Base-by-base conservation (phyloP, 257 asterid species). In the Parsonsia alboflavescens region DNA sequence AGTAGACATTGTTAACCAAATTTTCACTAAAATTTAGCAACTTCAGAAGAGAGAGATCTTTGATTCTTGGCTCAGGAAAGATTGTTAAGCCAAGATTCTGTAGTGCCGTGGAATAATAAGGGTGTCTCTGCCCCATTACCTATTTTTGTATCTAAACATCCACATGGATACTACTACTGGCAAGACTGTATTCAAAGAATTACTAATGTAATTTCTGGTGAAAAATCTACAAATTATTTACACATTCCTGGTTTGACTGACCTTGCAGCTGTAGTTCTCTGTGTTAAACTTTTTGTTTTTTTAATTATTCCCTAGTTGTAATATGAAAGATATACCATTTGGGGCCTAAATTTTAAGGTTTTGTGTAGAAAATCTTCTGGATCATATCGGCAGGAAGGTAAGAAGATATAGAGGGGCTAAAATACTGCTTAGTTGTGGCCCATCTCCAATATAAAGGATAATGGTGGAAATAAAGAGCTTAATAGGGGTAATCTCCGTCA, bases 401-500 rank as follows among this genome's bases (percentile, higher is more conserved):
- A 33, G 39, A 33, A 33, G 39, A 46, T 8, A 9, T 7, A 46
- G 0, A 46, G 4, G 0, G 58, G 1, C 58, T 9, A 53, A n/a
- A 53, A 54, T 5, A 54, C 26, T 19, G 26, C 10, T 54, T 52
- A n/a, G 61, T 11, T 3, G 22, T 54, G 61, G 61, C 28, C 10
- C 2, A 6, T 3, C 26, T 54, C 12, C 21, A 21, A 21, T 5
- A 21, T 5, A 54, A 22, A 54, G 61, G 61, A 54, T 54, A 21
- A 8, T 3, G 16, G 24, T 24, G 16, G 65, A 36, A 76, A 62
- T 22, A 3, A 33, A 10, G 1, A 39, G 39, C 42, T 46, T 1
- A 0, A 0, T 2, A 30, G 72, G 80, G 87, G 88, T 74, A 68
- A 76, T 66, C 68, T 50, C 26, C 22, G 90, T 87, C 85, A 85